Evolutionary conservation across 2,329 filamentous ascomycete genomes (phyloP).

Genomic region (Hypoxylon rubiginosum): DNA sequence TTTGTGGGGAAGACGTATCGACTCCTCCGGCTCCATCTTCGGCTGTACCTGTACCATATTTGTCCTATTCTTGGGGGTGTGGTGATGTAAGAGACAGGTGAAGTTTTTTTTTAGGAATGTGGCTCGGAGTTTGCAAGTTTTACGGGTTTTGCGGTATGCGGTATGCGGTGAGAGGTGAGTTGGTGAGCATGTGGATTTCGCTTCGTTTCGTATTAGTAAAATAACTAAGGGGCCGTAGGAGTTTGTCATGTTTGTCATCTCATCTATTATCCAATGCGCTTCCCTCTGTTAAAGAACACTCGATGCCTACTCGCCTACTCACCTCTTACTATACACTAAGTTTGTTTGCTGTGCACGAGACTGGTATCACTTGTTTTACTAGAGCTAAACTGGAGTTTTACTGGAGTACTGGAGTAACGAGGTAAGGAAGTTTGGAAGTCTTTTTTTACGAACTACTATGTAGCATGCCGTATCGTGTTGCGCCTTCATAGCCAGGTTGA

Average conservation of each 20-base stretch:
- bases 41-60: constrained; percentile 10
- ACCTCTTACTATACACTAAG: background rate
- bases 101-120: constrained; percentile 5
- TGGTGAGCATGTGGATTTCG: background rate
- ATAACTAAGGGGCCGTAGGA: background rate
- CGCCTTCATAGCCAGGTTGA: background rate
- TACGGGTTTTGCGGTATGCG: constrained; percentile 1
- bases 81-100: constrained; percentile 4
- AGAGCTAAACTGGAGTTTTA: background rate
- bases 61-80: background rate
- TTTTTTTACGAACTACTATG: background rate
- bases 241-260: constrained; percentile 1
- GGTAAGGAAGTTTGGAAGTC: background rate
- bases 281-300: background rate
- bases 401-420: background rate
- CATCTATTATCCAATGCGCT: background rate
- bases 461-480: background rate
- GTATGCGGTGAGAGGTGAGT: constrained; percentile 19
- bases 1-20: constrained; percentile 41
- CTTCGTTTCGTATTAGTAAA: too few species aligned
- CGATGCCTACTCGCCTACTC: background rate
- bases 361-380: background rate
- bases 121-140: background rate
- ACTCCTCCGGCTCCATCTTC: constrained; percentile 9
- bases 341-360: constrained; percentile 3